A percentile compares a stretch with the other conserved stretches of the same genome.
These are phyloP conservation scores for Apiotrichum laibachii DNA, from an alignment of 1,284 basidiomycete genomes.

Conservation along the genomic window DNA sequence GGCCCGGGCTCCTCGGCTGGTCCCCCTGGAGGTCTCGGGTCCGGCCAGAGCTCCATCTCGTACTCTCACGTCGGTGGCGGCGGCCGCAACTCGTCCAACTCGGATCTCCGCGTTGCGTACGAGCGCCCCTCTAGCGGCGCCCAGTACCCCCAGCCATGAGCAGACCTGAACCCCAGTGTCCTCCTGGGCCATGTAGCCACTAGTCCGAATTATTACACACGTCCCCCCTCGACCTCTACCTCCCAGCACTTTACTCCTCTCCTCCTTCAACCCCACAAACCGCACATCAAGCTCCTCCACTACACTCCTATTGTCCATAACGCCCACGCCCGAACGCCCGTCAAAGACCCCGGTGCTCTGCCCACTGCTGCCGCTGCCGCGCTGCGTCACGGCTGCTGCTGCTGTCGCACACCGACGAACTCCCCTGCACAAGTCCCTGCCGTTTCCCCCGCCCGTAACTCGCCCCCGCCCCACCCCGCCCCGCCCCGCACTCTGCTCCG, in stretches of 20 bases:
- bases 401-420: too few species aligned
- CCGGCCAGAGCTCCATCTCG: not conserved
- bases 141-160: slow-evolving; percentile 5
- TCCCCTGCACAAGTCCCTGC: too few species aligned
- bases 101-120: slow-evolving; percentile 6
- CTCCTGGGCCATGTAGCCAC: not conserved
- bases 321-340: too few species aligned
- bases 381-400: too few species aligned
- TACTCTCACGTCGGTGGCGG: not conserved
- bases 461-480: too few species aligned
- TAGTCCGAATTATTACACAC: not conserved
- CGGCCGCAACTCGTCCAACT: not conserved
- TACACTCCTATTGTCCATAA: too few species aligned
- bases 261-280: not conserved
- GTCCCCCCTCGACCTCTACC: not conserved
- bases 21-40: not conserved
- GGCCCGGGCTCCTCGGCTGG: not conserved
- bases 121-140: not conserved
- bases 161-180: not conserved
- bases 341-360: too few species aligned
- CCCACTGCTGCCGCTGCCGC: too few species aligned
- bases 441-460: too few species aligned
- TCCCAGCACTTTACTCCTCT: not conserved
- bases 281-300: not conserved
- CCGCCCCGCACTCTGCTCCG: too few species aligned